Evolutionary conservation across 805 yeast genomes (phyloP).

Genomic region (Lipomyces sp.): DNA sequence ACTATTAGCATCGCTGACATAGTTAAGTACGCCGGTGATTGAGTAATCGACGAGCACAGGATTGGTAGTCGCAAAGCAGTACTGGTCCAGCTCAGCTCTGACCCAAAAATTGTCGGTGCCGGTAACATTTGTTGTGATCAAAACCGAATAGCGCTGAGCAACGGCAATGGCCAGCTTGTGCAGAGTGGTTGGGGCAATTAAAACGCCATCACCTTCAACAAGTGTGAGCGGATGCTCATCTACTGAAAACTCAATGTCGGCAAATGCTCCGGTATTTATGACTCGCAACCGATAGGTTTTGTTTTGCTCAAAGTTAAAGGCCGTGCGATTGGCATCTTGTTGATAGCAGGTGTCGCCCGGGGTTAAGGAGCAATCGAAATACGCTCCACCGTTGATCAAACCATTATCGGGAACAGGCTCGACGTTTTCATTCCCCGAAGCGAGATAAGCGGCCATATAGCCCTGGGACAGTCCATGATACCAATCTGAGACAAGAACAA

Average conservation of each 20-base stretch:
- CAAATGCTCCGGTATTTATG: constrained; percentile 46
- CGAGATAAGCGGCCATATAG: constrained; percentile 47
- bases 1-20: constrained; percentile 36
- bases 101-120: constrained; percentile 45
- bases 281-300: constrained; percentile 39
- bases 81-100: constrained; percentile 48
- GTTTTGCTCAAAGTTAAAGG: constrained; percentile 25
- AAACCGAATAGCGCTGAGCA: constrained; percentile 80
- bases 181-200: constrained; percentile 39
- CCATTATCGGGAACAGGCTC: constrained; percentile 51
- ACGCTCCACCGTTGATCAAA: constrained; percentile 50
- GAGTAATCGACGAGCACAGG: constrained; percentile 45
- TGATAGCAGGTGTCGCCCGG: constrained; percentile 42
- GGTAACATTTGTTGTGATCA: constrained; percentile 58
- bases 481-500: constrained; percentile 51
- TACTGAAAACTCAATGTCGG: constrained; percentile 44
- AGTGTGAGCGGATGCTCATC: constrained; percentile 42
- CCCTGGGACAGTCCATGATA: constrained; percentile 49
- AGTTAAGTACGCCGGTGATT: constrained; percentile 46
- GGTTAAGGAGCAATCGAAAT: constrained; percentile 42
- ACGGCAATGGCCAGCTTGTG: constrained; percentile 53
- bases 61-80: constrained; percentile 48
- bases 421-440: constrained; percentile 50
- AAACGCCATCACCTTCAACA: constrained; percentile 47
- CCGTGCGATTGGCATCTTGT: constrained; percentile 35